Conservation (phyloP, 345 rosid species). For the Gossypioides kirkii region DNA sequence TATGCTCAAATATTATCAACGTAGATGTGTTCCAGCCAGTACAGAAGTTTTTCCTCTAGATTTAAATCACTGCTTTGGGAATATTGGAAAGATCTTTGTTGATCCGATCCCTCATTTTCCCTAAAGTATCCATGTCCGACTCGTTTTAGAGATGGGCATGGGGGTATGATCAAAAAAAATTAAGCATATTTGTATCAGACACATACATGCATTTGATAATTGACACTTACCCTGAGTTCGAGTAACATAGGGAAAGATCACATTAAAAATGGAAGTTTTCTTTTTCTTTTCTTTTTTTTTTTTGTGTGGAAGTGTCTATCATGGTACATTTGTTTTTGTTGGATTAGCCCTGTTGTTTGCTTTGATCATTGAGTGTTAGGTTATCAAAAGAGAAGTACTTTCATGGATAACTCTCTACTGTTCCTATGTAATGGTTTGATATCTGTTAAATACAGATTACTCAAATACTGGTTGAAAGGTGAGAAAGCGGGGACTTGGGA, state of each 20-base stretch:
- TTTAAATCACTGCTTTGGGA: not conserved
- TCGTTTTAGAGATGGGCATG: too few species aligned
- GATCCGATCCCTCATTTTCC: too few species aligned
- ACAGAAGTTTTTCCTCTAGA: not conserved
- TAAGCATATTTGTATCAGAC: too few species aligned
- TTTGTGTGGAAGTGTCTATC: too few species aligned
- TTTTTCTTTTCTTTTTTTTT: not conserved
- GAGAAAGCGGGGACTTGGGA: constrained; percentile 76
- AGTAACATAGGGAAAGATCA: too few species aligned
- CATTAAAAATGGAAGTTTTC: too few species aligned
- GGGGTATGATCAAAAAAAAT: too few species aligned
- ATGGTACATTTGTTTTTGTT: too few species aligned
- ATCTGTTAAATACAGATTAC: constrained; percentile 42
- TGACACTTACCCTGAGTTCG: too few species aligned
- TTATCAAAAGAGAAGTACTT: not conserved
- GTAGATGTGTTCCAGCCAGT: not conserved
- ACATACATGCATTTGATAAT: too few species aligned
- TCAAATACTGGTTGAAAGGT: constrained; percentile 82
- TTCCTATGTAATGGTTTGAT: not conserved
- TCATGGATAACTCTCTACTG: not conserved
- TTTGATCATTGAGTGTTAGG: not conserved
- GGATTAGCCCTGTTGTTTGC: not conserved
- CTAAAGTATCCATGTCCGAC: too few species aligned
- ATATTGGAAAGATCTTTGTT: too few species aligned
- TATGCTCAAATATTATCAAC: not conserved